These are phyloP conservation scores for Volvox carteri DNA, from an alignment of 163 green algal genomes.

Conservation along the genomic window DNA sequence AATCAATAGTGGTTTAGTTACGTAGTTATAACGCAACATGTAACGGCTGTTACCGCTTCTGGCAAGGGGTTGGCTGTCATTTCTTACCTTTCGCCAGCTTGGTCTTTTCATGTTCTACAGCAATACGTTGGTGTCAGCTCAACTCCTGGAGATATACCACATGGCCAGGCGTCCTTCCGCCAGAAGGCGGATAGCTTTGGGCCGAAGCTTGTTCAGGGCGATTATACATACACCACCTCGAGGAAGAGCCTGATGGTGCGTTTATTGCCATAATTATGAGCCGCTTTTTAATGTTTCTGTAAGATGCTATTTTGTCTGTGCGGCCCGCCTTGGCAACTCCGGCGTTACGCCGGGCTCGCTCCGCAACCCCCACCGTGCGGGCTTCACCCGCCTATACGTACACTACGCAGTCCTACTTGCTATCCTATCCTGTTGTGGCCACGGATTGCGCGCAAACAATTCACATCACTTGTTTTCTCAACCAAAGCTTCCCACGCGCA, in stretches of 20 bases:
- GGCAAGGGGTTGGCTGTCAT: background rate
- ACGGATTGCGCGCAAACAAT: too few species aligned
- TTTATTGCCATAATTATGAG: background rate
- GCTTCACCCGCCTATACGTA: background rate
- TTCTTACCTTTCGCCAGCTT: slow-evolving; percentile 2
- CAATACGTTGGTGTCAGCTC: slow-evolving; percentile 16
- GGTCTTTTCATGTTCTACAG: slow-evolving; percentile 7
- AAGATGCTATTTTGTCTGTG: background rate
- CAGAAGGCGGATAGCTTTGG: slow-evolving; percentile 16
- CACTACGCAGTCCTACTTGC: too few species aligned
- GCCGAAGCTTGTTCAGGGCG: slow-evolving; percentile 43
- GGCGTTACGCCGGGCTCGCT: background rate
- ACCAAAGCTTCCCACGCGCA: too few species aligned
- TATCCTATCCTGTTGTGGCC: too few species aligned
- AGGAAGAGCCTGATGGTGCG: slow-evolving; percentile 30
- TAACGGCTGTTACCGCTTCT: background rate
- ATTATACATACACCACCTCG: slow-evolving; percentile 37
- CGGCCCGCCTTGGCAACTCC: background rate
- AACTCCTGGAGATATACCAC: background rate
- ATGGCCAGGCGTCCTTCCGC: background rate
- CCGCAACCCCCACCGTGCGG: background rate
- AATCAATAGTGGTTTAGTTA: background rate
- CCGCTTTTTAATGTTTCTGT: background rate
- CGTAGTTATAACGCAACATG: background rate
- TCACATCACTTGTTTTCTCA: too few species aligned